Percentiles rank a stretch among this genome's conserved stretches.
Evolutionary conservation across 1,284 basidiomycete genomes (phyloP).

Genomic region (Leccinum angustisporum): DNA sequence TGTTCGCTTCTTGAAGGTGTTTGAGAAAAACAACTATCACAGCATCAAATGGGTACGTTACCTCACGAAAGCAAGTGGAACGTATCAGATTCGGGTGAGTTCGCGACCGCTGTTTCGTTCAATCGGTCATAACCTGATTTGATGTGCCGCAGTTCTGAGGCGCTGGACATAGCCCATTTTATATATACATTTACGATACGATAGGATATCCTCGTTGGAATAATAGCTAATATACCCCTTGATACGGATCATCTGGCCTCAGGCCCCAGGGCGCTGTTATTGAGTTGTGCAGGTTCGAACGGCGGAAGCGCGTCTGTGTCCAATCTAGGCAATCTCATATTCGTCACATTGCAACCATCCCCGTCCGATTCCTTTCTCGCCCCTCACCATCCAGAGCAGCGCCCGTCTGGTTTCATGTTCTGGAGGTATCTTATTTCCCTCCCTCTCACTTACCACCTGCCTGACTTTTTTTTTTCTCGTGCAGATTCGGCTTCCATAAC

Average conservation of each 20-base stretch:
- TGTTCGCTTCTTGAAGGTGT: conserved; percentile 97
- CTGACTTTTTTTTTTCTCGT: conserved; percentile 12
- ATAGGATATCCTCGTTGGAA: conserved; percentile 26
- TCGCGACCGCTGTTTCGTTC: background rate
- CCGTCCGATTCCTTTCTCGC: conserved; percentile 16
- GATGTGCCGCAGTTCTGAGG: conserved; percentile 25
- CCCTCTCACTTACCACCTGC: background rate
- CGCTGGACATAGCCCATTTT: conserved; percentile 4
- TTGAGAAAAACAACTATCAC: conserved; percentile 93
- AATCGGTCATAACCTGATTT: background rate
- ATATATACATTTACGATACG: conserved; percentile 29
- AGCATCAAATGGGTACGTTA: conserved; percentile 93
- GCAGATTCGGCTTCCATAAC: conserved; percentile 84
- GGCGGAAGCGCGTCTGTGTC: conserved; percentile 4
- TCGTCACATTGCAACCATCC: conserved; percentile 7
- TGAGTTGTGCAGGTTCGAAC: background rate
- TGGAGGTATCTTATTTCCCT: conserved; percentile 38
- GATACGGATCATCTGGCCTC: conserved; percentile 1
- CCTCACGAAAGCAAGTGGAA: conserved; percentile 83
- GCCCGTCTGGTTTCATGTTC: conserved; percentile 37
- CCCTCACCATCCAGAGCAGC: conserved; percentile 14
- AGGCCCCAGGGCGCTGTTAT: conserved; percentile 1
- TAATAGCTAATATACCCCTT: conserved; percentile 29
- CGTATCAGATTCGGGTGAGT: conserved; percentile 83
- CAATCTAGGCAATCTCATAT: conserved; percentile 27